Conservation (phyloP, 495 filamentous ascomycete genomes). For the Daldinia grandis region DNA sequence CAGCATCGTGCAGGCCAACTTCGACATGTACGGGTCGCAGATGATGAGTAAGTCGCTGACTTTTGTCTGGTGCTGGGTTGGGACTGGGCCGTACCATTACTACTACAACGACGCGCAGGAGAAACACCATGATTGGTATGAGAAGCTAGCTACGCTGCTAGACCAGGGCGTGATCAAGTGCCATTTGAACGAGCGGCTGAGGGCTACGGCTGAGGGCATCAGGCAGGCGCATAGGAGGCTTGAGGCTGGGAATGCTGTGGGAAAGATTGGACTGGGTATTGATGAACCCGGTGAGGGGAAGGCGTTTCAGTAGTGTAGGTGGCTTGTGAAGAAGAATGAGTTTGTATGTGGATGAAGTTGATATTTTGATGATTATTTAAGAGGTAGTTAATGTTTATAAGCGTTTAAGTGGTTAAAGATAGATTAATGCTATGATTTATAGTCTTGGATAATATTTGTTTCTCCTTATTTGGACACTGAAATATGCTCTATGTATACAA, state of each 20-base stretch:
- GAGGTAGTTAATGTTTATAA: neutral
- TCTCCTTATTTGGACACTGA: too few species aligned
- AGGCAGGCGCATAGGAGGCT: conserved; percentile 31
- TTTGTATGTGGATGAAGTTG: neutral
- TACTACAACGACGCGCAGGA: conserved; percentile 30
- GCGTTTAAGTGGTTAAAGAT: neutral
- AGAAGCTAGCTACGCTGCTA: conserved; percentile 9
- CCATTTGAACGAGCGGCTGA: conserved; percentile 24
- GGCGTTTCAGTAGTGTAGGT: conserved; percentile 10
- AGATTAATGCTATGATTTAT: too few species aligned
- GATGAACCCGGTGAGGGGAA: conserved; percentile 28
- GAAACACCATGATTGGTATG: conserved; percentile 38
- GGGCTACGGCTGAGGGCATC: conserved; percentile 28
- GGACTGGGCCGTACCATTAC: conserved; percentile 25
- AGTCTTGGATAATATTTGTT: too few species aligned
- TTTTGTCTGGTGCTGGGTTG: conserved; percentile 36
- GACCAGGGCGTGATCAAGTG: conserved; percentile 27
- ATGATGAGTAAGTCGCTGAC: conserved; percentile 39
- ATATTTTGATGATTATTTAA: neutral
- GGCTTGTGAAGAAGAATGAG: neutral
- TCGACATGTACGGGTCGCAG: conserved; percentile 41
- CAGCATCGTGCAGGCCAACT: conserved; percentile 34
- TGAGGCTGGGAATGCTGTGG: conserved; percentile 30
- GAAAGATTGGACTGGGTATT: conserved; percentile 30
- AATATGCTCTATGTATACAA: too few species aligned